phyloP scores from a whole-genome alignment of 2,329 filamentous ascomycete genomes.

The Ophiostoma perfectum region DNA sequence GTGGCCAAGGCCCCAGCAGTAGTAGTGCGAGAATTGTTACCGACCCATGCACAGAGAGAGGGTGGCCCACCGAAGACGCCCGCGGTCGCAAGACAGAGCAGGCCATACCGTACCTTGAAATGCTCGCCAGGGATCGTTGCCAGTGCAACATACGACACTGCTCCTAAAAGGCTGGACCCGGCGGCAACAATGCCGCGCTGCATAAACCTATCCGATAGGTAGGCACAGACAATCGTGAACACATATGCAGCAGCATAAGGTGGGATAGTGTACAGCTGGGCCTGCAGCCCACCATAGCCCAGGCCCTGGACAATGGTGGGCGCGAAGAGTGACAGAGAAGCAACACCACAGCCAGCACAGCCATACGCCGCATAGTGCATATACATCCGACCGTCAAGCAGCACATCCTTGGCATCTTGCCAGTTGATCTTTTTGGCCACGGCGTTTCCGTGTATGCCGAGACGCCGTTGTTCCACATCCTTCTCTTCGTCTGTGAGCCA shows the following conservation, averaged over 20 bases:
- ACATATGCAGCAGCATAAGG: neutral
- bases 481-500: neutral
- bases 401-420: neutral
- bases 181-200: neutral
- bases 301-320: neutral
- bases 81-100: neutral
- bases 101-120: neutral
- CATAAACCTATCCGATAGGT: neutral
- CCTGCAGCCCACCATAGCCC: neutral
- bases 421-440: neutral
- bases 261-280: neutral
- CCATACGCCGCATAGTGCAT: neutral
- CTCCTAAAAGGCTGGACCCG: neutral
- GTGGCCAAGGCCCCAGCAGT: neutral
- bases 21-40: neutral
- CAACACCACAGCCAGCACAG: neutral
- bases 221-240: neutral
- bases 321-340: neutral
- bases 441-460: neutral
- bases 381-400: neutral
- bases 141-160: neutral
- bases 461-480: neutral
- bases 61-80: neutral
- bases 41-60: neutral
- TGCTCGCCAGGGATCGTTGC: neutral